These are phyloP conservation scores for Cystofilobasidium ferigula DNA, from an alignment of 768 basidiomycete species.

Conservation along the genomic window DNA sequence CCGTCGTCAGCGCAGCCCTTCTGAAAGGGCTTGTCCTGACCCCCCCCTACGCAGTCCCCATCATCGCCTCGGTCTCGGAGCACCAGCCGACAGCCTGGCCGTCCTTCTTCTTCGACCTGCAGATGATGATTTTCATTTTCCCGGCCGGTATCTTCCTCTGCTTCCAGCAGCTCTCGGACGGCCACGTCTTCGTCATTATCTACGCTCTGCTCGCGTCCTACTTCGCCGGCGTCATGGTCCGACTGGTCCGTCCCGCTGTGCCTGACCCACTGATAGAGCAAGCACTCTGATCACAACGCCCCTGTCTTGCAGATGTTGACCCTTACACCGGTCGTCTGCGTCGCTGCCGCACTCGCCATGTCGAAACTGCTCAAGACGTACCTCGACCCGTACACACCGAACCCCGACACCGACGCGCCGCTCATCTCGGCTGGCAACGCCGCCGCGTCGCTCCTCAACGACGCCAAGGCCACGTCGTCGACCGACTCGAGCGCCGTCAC, in stretches of 20 bases:
- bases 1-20: background rate
- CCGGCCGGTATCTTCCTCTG: conserved; percentile 89
- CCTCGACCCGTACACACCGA: conserved; percentile 70
- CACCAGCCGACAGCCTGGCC: conserved; percentile 99
- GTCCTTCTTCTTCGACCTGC: conserved; percentile 98
- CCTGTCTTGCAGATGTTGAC: conserved; percentile 66
- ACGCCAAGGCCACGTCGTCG: conserved; percentile 37
- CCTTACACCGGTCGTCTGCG: conserved; percentile 92
- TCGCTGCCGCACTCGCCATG: conserved; percentile 78
- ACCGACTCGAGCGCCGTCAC: conserved; percentile 53
- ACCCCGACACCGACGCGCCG: conserved; percentile 15
- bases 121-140: conserved; percentile 95
- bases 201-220: conserved; percentile 92
- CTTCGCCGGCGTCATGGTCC: conserved; percentile 98
- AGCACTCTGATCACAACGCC: background rate
- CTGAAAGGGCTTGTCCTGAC: background rate
- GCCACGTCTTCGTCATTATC: conserved; percentile 96
- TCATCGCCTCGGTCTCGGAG: conserved; percentile 97
- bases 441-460: conserved; percentile 32
- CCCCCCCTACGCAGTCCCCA: conserved; percentile 49
- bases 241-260: conserved; percentile 35
- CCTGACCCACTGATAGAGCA: background rate
- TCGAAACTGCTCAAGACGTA: conserved; percentile 81
- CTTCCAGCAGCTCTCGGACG: conserved; percentile 88
- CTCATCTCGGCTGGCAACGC: conserved; percentile 35